phyloP scores from a whole-genome alignment of 345 rosid species.

The Eucalyptus guilfoylei region DNA sequence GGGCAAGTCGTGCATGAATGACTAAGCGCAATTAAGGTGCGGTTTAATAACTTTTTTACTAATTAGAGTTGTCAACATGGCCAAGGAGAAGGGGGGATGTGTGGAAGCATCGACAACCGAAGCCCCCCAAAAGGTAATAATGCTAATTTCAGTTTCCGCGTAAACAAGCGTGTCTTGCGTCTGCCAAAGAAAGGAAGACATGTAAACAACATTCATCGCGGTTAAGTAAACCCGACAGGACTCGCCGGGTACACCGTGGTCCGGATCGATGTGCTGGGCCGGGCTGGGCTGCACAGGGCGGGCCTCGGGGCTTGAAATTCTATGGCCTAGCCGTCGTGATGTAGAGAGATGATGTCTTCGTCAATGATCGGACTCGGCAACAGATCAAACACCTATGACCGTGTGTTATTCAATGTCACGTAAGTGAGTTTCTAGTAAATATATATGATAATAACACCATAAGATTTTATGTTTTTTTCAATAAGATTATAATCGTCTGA shows the following conservation, averaged over 20 bases:
- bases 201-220: background rate
- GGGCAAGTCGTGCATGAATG: background rate
- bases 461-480: background rate
- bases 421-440: background rate
- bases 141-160: background rate
- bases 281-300: rapidly evolving
- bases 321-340: background rate
- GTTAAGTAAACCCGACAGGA: background rate
- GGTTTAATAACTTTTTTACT: background rate
- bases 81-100: background rate
- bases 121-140: background rate
- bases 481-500: background rate
- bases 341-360: background rate
- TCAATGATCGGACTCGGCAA: background rate
- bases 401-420: background rate
- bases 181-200: background rate
- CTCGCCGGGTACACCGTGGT: background rate
- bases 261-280: background rate
- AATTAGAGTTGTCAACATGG: background rate
- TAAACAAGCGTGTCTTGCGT: background rate
- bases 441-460: background rate
- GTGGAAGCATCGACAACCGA: background rate
- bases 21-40: background rate
- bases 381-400: background rate
- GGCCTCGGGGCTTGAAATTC: background rate